Evolutionary conservation across 495 filamentous ascomycete species (phyloP).

Genomic region (Hypoxylon lienhwacheense): DNA sequence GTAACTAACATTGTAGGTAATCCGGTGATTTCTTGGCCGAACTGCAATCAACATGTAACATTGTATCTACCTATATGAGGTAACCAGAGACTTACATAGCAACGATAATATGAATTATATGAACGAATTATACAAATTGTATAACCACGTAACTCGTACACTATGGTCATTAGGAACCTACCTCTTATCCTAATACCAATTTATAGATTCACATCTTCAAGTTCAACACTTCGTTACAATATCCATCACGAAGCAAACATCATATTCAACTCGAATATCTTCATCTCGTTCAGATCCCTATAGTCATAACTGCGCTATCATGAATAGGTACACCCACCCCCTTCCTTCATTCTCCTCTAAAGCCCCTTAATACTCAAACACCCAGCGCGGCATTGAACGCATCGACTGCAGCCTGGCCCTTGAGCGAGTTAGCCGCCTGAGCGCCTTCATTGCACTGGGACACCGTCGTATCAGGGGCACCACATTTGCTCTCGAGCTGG

Average conservation of each 20-base stretch:
- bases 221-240: too few relatives aligned
- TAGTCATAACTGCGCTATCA: background rate
- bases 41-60: too few relatives aligned
- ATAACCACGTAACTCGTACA: too few relatives aligned
- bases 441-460: conserved; percentile 51
- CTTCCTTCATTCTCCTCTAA: background rate
- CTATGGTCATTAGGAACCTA: too few relatives aligned
- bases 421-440: conserved; percentile 40
- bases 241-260: conserved; percentile 19
- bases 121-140: too few relatives aligned
- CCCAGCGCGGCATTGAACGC: conserved; percentile 57
- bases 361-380: conserved; percentile 25
- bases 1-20: too few relatives aligned
- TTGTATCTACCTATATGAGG: too few relatives aligned
- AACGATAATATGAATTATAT: too few relatives aligned
- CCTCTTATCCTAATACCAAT: too few relatives aligned
- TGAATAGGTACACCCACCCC: background rate
- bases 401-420: conserved; percentile 59
- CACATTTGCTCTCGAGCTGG: conserved; percentile 55
- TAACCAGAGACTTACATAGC: too few relatives aligned
- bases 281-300: conserved; percentile 7
- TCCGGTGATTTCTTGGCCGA: too few relatives aligned
- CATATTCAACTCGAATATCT: conserved; percentile 6
- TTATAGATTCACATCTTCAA: too few relatives aligned
- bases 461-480: conserved; percentile 51